phyloP scores from a whole-genome alignment of 2,329 filamentous ascomycete genomes.

The Bipolaris oryzae region DNA sequence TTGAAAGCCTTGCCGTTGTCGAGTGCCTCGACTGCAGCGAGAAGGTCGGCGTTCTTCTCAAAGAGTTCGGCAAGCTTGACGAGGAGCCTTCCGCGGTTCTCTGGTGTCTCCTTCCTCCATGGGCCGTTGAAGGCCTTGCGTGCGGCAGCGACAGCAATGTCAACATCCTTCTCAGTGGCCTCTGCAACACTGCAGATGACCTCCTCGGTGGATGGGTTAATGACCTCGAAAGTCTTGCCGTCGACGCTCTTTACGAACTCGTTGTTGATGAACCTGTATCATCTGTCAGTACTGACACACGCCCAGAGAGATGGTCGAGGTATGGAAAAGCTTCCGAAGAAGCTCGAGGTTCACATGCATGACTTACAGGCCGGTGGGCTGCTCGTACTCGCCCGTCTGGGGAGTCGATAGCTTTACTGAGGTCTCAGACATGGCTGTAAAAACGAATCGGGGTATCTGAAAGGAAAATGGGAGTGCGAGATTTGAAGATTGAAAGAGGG shows the following conservation, averaged over 20 bases:
- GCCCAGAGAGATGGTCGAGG: neutral
- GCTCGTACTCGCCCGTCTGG: slow-evolving; percentile 63
- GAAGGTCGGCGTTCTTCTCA: slow-evolving; percentile 76
- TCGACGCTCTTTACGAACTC: slow-evolving; percentile 84
- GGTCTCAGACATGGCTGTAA: slow-evolving; percentile 50
- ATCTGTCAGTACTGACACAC: slow-evolving; percentile 23
- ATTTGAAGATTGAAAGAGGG: slow-evolving; percentile 27
- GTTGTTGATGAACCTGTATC: slow-evolving; percentile 82
- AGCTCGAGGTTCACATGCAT: neutral
- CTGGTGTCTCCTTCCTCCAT: slow-evolving; percentile 72
- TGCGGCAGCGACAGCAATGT: slow-evolving; percentile 81
- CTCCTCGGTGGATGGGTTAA: slow-evolving; percentile 86
- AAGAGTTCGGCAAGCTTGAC: slow-evolving; percentile 79
- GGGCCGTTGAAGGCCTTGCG: slow-evolving; percentile 81
- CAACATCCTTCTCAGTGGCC: slow-evolving; percentile 84
- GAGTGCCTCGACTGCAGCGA: slow-evolving; percentile 83
- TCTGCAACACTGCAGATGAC: slow-evolving; percentile 83
- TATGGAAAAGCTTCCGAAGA: slow-evolving; percentile 14
- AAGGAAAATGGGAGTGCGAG: slow-evolving; percentile 21
- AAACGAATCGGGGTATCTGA: slow-evolving; percentile 38
- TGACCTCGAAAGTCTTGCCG: slow-evolving; percentile 88
- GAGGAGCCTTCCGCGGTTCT: slow-evolving; percentile 71
- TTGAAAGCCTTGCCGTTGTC: slow-evolving; percentile 85
- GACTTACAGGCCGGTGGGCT: slow-evolving; percentile 61
- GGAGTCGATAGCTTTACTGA: slow-evolving; percentile 71